A percentile compares a stretch with the other conserved stretches of the same genome.
Evolutionary conservation across 257 asterid species (phyloP).

Genomic region (Przewalskia tangutica): DNA sequence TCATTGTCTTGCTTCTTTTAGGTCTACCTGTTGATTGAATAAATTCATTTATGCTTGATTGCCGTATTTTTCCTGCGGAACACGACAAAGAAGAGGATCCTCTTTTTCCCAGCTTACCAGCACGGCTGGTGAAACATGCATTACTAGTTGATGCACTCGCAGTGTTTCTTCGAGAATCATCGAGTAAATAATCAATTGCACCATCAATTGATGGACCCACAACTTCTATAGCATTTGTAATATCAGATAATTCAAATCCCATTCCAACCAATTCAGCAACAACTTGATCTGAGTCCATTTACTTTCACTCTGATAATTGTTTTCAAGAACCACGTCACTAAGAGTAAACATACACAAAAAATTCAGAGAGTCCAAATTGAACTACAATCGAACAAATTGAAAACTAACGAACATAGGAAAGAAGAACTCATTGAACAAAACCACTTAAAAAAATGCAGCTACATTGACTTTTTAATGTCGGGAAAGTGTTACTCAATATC

Average conservation of each 20-base stretch:
- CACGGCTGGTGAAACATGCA: background rate
- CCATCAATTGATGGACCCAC: conserved; percentile 55
- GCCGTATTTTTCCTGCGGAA: conserved; percentile 35
- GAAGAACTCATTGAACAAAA: background rate
- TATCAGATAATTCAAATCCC: conserved; percentile 52
- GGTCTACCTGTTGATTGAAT: conserved; percentile 22
- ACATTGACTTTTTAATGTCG: background rate
- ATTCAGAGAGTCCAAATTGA: background rate
- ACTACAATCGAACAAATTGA: background rate
- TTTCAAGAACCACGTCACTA: background rate
- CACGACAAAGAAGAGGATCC: conserved; percentile 22
- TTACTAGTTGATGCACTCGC: conserved; percentile 29
- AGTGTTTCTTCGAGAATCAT: conserved; percentile 26
- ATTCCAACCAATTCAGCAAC: conserved; percentile 50
- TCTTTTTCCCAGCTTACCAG: conserved; percentile 25
- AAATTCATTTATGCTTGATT: conserved; percentile 38
- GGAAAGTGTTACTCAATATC: background rate
- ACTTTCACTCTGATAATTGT: background rate
- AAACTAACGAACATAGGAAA: background rate
- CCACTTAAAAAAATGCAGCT: background rate
- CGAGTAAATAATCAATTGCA: conserved; percentile 56
- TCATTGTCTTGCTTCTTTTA: conserved; percentile 24
- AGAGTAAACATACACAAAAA: background rate
- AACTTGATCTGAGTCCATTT: conserved; percentile 31
- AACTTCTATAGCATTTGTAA: conserved; percentile 42